phyloP scores from a whole-genome alignment of 208 protist genomes.

The Tetramitus jugosus region DNA sequence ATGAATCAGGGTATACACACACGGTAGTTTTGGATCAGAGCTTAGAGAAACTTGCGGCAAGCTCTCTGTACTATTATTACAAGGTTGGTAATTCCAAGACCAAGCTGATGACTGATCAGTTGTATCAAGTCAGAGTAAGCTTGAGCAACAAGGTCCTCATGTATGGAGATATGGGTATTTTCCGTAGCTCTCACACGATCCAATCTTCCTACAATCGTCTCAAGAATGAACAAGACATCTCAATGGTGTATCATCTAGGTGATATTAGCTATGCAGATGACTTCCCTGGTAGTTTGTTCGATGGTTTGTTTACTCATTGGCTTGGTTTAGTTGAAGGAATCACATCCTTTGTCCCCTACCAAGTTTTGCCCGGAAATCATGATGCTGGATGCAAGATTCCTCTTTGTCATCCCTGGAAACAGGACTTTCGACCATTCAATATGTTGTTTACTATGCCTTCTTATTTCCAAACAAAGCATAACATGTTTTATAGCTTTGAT shows the following conservation, averaged over 20 bases:
- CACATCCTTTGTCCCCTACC: conserved; percentile 30
- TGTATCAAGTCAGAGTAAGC: too few relatives aligned
- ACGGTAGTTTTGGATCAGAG: too few relatives aligned
- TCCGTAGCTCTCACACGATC: background rate
- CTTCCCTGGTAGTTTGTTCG: background rate
- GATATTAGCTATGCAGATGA: conserved; percentile 9
- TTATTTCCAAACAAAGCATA: background rate
- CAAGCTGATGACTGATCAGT: too few relatives aligned
- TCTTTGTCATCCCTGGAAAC: too few relatives aligned
- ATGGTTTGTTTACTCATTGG: conserved; percentile 27
- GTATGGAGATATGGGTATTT: conserved; percentile 9
- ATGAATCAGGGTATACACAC: too few relatives aligned
- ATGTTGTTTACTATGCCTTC: background rate
- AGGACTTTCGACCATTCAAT: background rate
- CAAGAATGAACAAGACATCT: too few relatives aligned
- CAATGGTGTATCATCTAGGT: background rate
- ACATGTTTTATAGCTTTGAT: conserved; percentile 42
- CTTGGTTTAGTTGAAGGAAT: conserved; percentile 25
- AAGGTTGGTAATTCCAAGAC: too few relatives aligned
- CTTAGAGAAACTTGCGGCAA: too few relatives aligned
- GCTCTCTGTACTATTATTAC: too few relatives aligned
- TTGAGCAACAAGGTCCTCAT: too few relatives aligned
- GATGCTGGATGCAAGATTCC: too few relatives aligned
- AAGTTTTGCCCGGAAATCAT: conserved; percentile 42
- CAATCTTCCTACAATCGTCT: too few relatives aligned